Percentiles rank a stretch among this genome's conserved stretches.
phyloP scores from a whole-genome alignment of 345 rosid genomes.

The Eutrema heterophyllum region DNA sequence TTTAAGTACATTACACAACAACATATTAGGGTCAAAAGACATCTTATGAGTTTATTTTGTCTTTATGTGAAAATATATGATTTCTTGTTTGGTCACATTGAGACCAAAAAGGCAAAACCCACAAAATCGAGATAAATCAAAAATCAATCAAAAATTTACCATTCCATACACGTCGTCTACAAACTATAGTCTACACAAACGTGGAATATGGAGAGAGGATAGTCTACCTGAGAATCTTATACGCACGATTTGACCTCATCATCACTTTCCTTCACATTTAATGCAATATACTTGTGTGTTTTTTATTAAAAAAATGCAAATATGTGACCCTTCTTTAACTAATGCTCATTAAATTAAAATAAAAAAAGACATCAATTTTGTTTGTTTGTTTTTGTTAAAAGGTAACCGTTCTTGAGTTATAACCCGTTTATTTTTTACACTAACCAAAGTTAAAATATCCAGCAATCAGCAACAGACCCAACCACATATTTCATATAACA shows the following conservation, averaged over 20 bases:
- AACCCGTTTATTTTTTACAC: constrained; percentile 6
- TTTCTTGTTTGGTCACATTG: constrained; percentile 9
- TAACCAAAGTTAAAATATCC: constrained; percentile 10
- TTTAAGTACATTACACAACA: neutral
- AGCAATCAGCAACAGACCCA: constrained; percentile 4
- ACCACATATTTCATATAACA: neutral
- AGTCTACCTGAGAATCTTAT: constrained; percentile 15
- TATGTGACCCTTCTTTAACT: neutral
- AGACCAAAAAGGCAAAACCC: constrained; percentile 8
- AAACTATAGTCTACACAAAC: neutral
- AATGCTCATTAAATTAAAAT: neutral
- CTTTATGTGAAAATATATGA: neutral
- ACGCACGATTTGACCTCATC: constrained; percentile 12
- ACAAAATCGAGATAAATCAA: neutral
- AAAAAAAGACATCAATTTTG: neutral
- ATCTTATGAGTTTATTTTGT: neutral
- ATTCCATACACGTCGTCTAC: neutral
- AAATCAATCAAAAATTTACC: neutral
- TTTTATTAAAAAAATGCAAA: neutral
- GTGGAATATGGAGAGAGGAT: neutral
- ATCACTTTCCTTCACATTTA: constrained; percentile 2
- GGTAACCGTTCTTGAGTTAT: neutral
- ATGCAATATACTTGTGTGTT: neutral
- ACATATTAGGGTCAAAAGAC: neutral
- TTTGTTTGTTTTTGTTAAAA: neutral